Evolutionary conservation across 2,329 filamentous ascomycete genomes (phyloP), one percentile per base, ranked within the genome.

Genomic region (Talaromyces sp.): DNA sequence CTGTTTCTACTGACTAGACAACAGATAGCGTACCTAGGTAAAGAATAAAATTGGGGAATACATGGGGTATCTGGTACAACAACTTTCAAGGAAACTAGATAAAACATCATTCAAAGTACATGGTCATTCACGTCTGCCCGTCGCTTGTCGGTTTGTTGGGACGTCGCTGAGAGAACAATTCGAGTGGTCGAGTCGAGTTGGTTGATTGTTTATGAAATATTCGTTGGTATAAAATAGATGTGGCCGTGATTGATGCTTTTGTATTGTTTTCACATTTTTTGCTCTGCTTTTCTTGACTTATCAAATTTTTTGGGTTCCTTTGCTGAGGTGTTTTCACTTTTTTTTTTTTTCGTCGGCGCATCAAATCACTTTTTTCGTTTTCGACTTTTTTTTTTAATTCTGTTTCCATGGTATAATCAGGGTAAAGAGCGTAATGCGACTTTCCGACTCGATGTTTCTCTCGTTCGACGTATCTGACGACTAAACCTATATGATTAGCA

Each of bases 311-410:
- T 37, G 1, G 1, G 3, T 41, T 45, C 22, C 35, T 43, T 39
- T 43, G 10, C n/a, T 50, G 49, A 11, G 8, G n/a, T 22, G 5
- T 41, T 45, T 58, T 31, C 19, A 25, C 41, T 13, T 65, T 50
- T 65, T 61, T 50, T 65, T 61, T 62, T 37, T 50, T 22, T 17
- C 11, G 27, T 31, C 56, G 56, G 22, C 39, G 35, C 39, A 50
- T 45, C 31, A 57, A 57, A 49, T 45, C 57, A 54, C 49, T 52
- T 64, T 59, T 65, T 54, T 7, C 22, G 17, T 59, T 65, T 65
- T 61, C 57, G 41, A 43, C 0, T 54, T 52, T 65, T 54, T 65
- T 54, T 65, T 65, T 62, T 13, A 0, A 8, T 59, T 62, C 62
- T 59, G 35, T 19, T 25, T 25, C 9, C 19, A 39, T 59, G 15